Evolutionary conservation across 208 protist species (phyloP).

Genomic region (Crithidia fasciculata): DNA sequence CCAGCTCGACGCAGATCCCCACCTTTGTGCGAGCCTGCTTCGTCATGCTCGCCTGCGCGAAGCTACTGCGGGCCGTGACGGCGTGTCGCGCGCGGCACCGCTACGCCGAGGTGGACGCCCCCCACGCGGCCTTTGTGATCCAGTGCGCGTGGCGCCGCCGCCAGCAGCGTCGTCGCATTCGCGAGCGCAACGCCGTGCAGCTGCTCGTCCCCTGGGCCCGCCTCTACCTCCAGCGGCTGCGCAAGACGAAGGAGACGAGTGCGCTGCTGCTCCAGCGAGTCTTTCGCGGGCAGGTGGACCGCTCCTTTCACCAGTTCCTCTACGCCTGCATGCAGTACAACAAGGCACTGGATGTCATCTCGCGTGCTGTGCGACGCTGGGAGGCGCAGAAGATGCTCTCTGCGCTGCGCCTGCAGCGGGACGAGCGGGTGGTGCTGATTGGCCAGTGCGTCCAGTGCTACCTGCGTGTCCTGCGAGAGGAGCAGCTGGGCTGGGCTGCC

Average conservation of each 20-base stretch:
- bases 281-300: slow-evolving; percentile 58
- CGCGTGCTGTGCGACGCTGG: slow-evolving; percentile 43
- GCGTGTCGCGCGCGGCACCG: slow-evolving; percentile 31
- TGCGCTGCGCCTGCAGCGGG: slow-evolving; percentile 53
- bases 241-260: slow-evolving; percentile 43
- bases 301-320: slow-evolving; percentile 60
- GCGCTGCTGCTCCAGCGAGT: slow-evolving; percentile 75
- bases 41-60: slow-evolving; percentile 32
- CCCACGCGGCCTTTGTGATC: slow-evolving; percentile 65
- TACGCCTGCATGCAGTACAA: slow-evolving; percentile 63
- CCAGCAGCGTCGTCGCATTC: slow-evolving; percentile 49
- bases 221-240: slow-evolving; percentile 40
- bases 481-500: slow-evolving; percentile 51
- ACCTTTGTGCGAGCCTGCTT: slow-evolving; percentile 21
- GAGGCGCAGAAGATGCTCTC: slow-evolving; percentile 45
- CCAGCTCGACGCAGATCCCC: slow-evolving; percentile 3
- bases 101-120: slow-evolving; percentile 45
- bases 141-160: slow-evolving; percentile 68
- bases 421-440: slow-evolving; percentile 62
- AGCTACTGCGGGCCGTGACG: slow-evolving; percentile 37
- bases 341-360: slow-evolving; percentile 44
- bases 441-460: slow-evolving; percentile 49
- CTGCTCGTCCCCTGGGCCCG: slow-evolving; percentile 66
- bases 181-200: slow-evolving; percentile 27
- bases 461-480: slow-evolving; percentile 48